Evolutionary conservation across 495 filamentous ascomycete species (phyloP), one percentile per base, ranked within the genome.

Genomic region (Oidiodendron maius): DNA sequence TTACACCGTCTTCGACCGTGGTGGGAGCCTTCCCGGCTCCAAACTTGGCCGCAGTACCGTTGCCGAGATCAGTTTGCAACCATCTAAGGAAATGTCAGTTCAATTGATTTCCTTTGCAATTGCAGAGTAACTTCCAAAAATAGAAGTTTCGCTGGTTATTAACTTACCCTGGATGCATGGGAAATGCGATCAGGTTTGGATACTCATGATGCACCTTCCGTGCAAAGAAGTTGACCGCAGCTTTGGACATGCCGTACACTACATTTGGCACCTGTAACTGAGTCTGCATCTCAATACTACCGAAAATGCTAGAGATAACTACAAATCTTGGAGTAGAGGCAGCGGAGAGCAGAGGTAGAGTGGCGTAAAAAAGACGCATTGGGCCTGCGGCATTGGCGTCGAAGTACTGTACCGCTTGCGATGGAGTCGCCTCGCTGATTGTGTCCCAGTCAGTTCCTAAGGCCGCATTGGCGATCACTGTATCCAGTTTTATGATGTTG

Each of bases 381-480:
- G 28, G 28, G 9, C 28, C 28, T n/a, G n/a, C n/a, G 8, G 28
- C n/a, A n/a, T 34, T 34, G 28, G n/a, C 28, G 28, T n/a, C 9
- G 28, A 34, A 34, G 28, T 34, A n/a, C 28, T 34, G 9, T n/a
- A 9, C 28, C 28, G n/a, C 28, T 9, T 34, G 9, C 8, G n/a
- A 8, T 34, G n/a, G n/a, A 34, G 28, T 34, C 9, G 28, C n/a
- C 9, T 50, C 57, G 46, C 62, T 57, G 15, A 74, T 56, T 0
- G 71, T 57, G 9, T 56, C 46, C 25, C 26, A 63, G 17, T 47
- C 17, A 3, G 51, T 18, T 40, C 53, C 51, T 9, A 67, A 56
- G 4, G 65, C 72, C 0, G 73, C 70, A 48, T 77, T 77, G 32
- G 73, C 71, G 24, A 78, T 63, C 4, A 77, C 62, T 13, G 71